phyloP scores from a whole-genome alignment of 495 filamentous ascomycete genomes.

The Filosporella fistucella region DNA sequence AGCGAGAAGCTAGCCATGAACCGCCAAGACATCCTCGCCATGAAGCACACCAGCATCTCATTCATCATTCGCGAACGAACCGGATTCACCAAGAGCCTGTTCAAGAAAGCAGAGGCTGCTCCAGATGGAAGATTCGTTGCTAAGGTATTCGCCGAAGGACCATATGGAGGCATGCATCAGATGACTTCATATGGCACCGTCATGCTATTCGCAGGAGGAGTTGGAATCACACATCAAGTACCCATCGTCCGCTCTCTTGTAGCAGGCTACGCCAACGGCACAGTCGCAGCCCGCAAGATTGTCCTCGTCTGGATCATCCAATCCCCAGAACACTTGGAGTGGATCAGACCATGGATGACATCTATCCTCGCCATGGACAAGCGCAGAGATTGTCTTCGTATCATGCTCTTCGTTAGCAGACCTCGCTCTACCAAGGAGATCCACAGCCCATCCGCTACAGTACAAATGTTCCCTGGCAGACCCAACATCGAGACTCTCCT shows the following conservation, averaged over 20 bases:
- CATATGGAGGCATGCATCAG: constrained; percentile 66
- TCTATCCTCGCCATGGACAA: constrained; percentile 79
- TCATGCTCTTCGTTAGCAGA: constrained; percentile 87
- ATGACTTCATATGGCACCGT: constrained; percentile 80
- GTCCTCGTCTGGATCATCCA: constrained; percentile 90
- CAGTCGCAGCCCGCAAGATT: constrained; percentile 72
- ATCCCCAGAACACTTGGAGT: constrained; percentile 81
- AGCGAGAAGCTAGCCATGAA: constrained; percentile 49
- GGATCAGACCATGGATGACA: constrained; percentile 96
- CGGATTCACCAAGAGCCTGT: constrained; percentile 77
- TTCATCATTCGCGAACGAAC: constrained; percentile 75
- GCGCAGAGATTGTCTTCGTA: constrained; percentile 74
- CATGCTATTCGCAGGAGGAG: constrained; percentile 80
- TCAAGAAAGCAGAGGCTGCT: constrained; percentile 57
- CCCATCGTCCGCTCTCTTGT: constrained; percentile 73
- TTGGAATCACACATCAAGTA: constrained; percentile 86
- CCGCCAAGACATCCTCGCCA: constrained; percentile 50
- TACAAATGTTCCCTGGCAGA: constrained; percentile 80
- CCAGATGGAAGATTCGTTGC: constrained; percentile 56
- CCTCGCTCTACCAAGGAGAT: constrained; percentile 77
- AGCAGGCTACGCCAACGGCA: constrained; percentile 59
- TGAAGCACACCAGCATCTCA: constrained; percentile 62
- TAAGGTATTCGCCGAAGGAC: constrained; percentile 71
- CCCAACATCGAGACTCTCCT: constrained; percentile 66
- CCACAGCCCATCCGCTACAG: constrained; percentile 71